Conservation (phyloP, 192 early-diverging fungal genomes). For the Chytriomyces hyalinus region DNA sequence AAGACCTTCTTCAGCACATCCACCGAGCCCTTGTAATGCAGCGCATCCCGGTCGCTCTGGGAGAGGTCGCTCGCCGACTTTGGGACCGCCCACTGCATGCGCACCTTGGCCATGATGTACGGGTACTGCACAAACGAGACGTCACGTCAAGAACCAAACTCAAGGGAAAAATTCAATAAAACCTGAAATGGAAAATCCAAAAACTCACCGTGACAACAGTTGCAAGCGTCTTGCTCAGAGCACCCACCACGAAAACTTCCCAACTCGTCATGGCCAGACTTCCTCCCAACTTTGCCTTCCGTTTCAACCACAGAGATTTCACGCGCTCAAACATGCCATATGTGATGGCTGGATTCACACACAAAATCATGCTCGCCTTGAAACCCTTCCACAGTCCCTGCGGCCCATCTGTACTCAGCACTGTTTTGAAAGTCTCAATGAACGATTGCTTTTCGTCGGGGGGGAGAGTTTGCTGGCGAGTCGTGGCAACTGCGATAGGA, state of each 20-base stretch:
- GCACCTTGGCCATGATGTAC: constrained; percentile 99
- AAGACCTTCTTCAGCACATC: constrained; percentile 86
- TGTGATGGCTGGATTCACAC: constrained; percentile 95
- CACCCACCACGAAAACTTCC: constrained; percentile 94
- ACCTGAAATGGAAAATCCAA: constrained; percentile 30
- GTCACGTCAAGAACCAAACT: not conserved
- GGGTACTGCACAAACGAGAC: constrained; percentile 58
- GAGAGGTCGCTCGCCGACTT: constrained; percentile 52
- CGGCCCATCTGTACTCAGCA: constrained; percentile 78
- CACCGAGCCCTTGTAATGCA: constrained; percentile 78
- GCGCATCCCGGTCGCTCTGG: constrained; percentile 48
- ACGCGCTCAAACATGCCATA: constrained; percentile 92
- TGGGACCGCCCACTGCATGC: constrained; percentile 75
- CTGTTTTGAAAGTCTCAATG: constrained; percentile 66
- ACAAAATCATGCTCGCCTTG: constrained; percentile 88
- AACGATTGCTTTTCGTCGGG: constrained; percentile 68
- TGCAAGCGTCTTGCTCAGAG: constrained; percentile 88
- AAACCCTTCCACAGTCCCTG: constrained; percentile 89
- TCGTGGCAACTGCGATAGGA: constrained; percentile 93
- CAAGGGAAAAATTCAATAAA: constrained; percentile 32
- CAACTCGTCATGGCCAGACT: constrained; percentile 64
- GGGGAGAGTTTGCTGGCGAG: constrained; percentile 87
- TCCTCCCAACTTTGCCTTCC: constrained; percentile 11
- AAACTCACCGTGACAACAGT: constrained; percentile 64
- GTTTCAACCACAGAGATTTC: constrained; percentile 46